Evolutionary conservation across 2,329 filamentous ascomycete genomes (phyloP).

Genomic region (Hirsutella thompsonii): DNA sequence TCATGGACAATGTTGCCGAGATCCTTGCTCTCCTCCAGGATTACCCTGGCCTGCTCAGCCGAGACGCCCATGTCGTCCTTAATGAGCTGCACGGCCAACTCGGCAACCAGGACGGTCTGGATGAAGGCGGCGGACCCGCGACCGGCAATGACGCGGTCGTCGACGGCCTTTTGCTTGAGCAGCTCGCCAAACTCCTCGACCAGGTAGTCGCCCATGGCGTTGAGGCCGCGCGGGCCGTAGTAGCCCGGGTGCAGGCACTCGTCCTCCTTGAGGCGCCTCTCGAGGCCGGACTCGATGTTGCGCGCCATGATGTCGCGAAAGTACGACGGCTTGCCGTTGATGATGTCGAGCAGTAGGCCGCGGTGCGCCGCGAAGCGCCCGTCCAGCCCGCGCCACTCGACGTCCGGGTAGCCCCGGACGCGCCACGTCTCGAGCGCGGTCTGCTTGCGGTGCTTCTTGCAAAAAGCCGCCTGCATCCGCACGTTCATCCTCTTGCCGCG

Average conservation of each 20-base stretch:
- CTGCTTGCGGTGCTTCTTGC: slow-evolving; percentile 44
- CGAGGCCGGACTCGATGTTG: slow-evolving; percentile 42
- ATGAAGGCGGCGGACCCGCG: slow-evolving; percentile 57
- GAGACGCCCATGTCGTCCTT: slow-evolving; percentile 40
- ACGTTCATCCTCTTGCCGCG: slow-evolving; percentile 37
- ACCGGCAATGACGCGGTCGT: slow-evolving; percentile 52
- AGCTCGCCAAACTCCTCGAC: slow-evolving; percentile 44
- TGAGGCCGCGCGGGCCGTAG: slow-evolving; percentile 65
- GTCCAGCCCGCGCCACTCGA: slow-evolving; percentile 55
- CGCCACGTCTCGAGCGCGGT: slow-evolving; percentile 35
- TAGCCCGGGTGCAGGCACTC: slow-evolving; percentile 61
- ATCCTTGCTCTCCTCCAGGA: slow-evolving; percentile 53
- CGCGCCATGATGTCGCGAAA: slow-evolving; percentile 45
- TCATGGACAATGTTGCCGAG: slow-evolving; percentile 58
- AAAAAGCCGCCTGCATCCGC: slow-evolving; percentile 49
- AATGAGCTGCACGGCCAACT: slow-evolving; percentile 43
- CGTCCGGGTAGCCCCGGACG: slow-evolving; percentile 50
- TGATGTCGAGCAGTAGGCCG: slow-evolving; percentile 39
- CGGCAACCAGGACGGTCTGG: slow-evolving; percentile 65
- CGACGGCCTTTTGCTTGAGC: slow-evolving; percentile 47
- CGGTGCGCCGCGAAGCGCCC: slow-evolving; percentile 45
- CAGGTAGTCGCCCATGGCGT: slow-evolving; percentile 58
- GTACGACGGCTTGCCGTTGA: slow-evolving; percentile 46
- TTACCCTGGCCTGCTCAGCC: slow-evolving; percentile 30
- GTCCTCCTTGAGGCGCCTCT: slow-evolving; percentile 45